A percentile compares a stretch with the other conserved stretches of the same genome.
phyloP scores from a whole-genome alignment of 2,329 filamentous ascomycete genomes.

The Fusarium pilosicola region DNA sequence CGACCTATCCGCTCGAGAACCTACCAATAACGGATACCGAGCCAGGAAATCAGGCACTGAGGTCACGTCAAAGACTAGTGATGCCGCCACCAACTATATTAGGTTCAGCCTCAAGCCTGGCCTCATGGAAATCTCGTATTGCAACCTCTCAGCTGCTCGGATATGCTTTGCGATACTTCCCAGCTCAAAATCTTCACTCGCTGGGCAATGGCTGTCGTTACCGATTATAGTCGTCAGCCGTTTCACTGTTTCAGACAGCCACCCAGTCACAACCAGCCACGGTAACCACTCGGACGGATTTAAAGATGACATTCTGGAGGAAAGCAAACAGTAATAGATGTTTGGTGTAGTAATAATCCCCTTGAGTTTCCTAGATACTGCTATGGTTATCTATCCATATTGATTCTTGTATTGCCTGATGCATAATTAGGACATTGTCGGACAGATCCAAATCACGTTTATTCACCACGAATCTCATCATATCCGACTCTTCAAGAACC shows the following conservation, averaged over 20 bases:
- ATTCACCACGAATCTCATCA: not conserved
- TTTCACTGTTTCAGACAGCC: not conserved
- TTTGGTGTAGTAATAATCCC: fast-evolving
- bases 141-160: too few species aligned
- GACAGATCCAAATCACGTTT: not conserved
- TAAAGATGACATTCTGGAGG: not conserved
- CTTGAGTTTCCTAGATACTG: not conserved
- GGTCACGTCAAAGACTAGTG: too few species aligned
- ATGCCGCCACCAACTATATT: too few species aligned
- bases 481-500: too few species aligned
- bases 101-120: too few species aligned
- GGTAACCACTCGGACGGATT: not conserved
- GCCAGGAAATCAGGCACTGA: too few species aligned
- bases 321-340: not conserved
- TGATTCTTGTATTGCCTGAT: not conserved
- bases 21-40: too few species aligned
- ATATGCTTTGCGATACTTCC: too few species aligned
- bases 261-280: not conserved
- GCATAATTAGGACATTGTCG: not conserved
- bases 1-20: not conserved
- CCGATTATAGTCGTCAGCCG: too few species aligned
- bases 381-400: not conserved
- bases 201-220: too few species aligned
- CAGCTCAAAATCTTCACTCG: too few species aligned
- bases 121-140: too few species aligned